Conservation (phyloP, 2,329 filamentous ascomycete genomes). For the Ophiocordyceps unilateralis region DNA sequence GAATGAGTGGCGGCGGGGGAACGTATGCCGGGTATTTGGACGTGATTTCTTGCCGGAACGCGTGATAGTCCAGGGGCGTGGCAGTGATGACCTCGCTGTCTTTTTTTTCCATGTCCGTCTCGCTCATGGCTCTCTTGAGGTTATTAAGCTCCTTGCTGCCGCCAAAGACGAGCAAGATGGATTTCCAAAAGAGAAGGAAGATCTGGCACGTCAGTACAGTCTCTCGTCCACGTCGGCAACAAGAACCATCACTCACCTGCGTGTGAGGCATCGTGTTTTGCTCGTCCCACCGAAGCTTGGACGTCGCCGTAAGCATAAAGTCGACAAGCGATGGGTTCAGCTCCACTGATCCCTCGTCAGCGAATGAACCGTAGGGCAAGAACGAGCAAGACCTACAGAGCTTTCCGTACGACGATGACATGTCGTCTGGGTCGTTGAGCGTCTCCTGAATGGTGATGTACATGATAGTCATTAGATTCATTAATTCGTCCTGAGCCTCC, state of each 20-base stretch:
- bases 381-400: constrained; percentile 25
- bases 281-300: constrained; percentile 58
- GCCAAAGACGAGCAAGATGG: constrained; percentile 71
- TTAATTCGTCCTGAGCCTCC: constrained; percentile 40
- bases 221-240: too few relatives aligned
- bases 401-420: constrained; percentile 27
- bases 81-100: constrained; percentile 73
- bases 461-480: constrained; percentile 46
- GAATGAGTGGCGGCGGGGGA: constrained; percentile 66
- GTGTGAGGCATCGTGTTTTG: constrained; percentile 42
- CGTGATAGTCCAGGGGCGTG: constrained; percentile 87
- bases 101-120: constrained; percentile 39
- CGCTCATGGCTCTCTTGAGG: constrained; percentile 55
- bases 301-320: constrained; percentile 52
- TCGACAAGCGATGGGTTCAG: constrained; percentile 53
- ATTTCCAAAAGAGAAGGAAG: constrained; percentile 82
- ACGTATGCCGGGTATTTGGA: constrained; percentile 97
- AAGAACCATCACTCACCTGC: constrained; percentile 26
- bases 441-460: constrained; percentile 42
- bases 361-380: neutral
- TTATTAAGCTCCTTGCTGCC: constrained; percentile 55
- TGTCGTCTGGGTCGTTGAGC: constrained; percentile 31
- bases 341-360: constrained; percentile 20
- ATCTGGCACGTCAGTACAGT: constrained; percentile 27
- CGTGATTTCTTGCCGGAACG: constrained; percentile 90